Percentiles rank a stretch among this genome's conserved stretches.
Evolutionary conservation across 1,139 yeast species (phyloP).

Genomic region (Spathaspora jeffriesii): DNA sequence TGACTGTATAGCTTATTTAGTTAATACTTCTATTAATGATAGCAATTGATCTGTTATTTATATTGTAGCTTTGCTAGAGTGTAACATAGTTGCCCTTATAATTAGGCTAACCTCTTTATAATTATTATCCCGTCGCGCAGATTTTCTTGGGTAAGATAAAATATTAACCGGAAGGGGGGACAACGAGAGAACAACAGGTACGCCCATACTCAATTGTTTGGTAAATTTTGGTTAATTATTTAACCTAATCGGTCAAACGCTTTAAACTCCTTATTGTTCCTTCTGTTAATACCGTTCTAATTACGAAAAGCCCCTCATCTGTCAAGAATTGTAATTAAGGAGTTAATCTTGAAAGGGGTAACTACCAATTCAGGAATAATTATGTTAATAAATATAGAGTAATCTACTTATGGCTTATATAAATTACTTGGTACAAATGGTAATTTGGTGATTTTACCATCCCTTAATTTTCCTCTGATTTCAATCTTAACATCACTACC

Average conservation of each 20-base stretch:
- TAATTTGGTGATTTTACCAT: slow-evolving; percentile 72
- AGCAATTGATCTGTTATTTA: not conserved
- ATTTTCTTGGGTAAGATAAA: not conserved
- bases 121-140: slow-evolving; percentile 1
- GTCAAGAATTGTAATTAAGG: not conserved
- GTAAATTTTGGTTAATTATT: not conserved
- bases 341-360: too few species aligned
- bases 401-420: slow-evolving; percentile 11
- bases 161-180: slow-evolving; percentile 1
- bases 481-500: slow-evolving; percentile 78
- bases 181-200: not conserved
- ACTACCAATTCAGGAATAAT: not conserved
- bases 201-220: not conserved
- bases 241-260: not conserved
- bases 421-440: slow-evolving; percentile 65
- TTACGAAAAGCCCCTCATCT: not conserved
- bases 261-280: not conserved
- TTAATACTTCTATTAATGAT: too few species aligned
- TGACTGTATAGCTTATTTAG: not conserved
- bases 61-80: too few species aligned
- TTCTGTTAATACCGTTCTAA: not conserved
- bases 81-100: too few species aligned
- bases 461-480: slow-evolving; percentile 81
- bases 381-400: not conserved
- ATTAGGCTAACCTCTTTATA: not conserved